Percentiles rank a stretch among this genome's conserved stretches.
These are phyloP conservation scores for Furcasterigmium furcatum DNA, from an alignment of 2,329 filamentous ascomycete species.

Conservation along the genomic window DNA sequence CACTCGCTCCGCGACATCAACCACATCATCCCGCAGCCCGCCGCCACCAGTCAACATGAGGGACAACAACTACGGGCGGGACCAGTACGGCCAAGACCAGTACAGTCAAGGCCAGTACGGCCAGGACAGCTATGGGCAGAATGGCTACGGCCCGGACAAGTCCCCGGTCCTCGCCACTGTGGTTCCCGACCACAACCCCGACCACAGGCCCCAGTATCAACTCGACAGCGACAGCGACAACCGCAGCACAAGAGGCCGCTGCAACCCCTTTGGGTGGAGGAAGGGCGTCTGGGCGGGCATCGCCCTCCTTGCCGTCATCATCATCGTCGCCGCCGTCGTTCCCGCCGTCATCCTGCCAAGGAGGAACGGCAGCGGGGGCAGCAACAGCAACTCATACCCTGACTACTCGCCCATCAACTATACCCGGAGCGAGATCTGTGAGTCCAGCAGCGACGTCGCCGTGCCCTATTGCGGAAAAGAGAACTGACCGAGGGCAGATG, in stretches of 20 bases:
- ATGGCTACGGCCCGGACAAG: background rate
- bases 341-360: constrained; percentile 41
- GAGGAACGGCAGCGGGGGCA: constrained; percentile 22
- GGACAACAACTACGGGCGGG: no score
- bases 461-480: background rate
- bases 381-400: constrained; percentile 44
- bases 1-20: no score
- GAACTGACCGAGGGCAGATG: constrained; percentile 30
- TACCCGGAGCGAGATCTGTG: constrained; percentile 45
- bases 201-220: background rate
- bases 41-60: background rate
- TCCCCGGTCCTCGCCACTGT: background rate
- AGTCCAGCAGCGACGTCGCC: constrained; percentile 18
- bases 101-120: no score
- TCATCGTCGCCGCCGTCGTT: constrained; percentile 46
- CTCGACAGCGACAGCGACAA: background rate
- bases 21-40: no score
- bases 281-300: constrained; percentile 46
- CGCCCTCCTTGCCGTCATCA: constrained; percentile 22
- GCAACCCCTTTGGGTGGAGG: constrained; percentile 50
- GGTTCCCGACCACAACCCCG: no score
- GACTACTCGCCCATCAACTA: constrained; percentile 45
- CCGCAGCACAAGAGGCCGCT: constrained; percentile 17
- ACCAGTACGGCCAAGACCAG: no score
- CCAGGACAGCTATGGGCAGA: no score